A percentile compares a stretch with the other conserved stretches of the same genome.
phyloP scores from a whole-genome alignment of 352 stramenopile genomes.

The Pythium sp. region DNA sequence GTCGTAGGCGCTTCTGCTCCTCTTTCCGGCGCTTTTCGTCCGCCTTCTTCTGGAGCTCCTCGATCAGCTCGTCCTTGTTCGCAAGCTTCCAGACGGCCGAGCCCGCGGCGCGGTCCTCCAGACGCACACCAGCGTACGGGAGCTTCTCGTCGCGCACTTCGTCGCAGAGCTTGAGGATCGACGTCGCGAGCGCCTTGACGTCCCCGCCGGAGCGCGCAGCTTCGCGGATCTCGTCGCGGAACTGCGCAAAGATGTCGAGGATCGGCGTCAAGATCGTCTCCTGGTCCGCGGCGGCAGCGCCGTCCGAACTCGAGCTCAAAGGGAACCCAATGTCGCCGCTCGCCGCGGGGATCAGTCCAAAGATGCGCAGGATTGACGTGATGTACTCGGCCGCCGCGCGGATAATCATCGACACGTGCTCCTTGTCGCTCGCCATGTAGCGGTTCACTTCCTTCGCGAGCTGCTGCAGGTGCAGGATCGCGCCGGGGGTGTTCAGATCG shows the following conservation, averaged over 20 bases:
- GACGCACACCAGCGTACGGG: constrained; percentile 81
- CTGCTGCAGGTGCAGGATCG: constrained; percentile 65
- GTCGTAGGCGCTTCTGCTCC: constrained; percentile 67
- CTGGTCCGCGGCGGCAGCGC: constrained; percentile 39
- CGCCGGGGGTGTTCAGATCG: constrained; percentile 90
- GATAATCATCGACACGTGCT: constrained; percentile 80
- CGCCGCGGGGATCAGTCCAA: constrained; percentile 72
- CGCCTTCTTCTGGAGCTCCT: constrained; percentile 77
- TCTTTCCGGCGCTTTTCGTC: constrained; percentile 79
- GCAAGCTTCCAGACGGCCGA: constrained; percentile 90
- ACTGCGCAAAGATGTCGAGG: constrained; percentile 88
- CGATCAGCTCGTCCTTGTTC: constrained; percentile 84
- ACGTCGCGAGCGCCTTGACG: constrained; percentile 54
- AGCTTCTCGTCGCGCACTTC: constrained; percentile 87
- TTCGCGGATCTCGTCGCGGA: constrained; percentile 82
- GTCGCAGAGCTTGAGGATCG: constrained; percentile 84
- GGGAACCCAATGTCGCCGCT: constrained; percentile 82
- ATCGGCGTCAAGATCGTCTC: constrained; percentile 84
- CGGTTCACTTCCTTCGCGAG: constrained; percentile 86
- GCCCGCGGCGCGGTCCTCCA: constrained; percentile 78
- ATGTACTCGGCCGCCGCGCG: constrained; percentile 86
- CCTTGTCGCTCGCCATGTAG: constrained; percentile 61
- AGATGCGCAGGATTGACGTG: constrained; percentile 82
- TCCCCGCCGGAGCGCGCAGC: constrained; percentile 51
- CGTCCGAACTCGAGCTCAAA: constrained; percentile 34